Percentiles rank a stretch among this genome's conserved stretches.
Conservation (phyloP, 1,284 basidiomycete genomes). For the Cutaneotrichosporon spelunceum region DNA sequence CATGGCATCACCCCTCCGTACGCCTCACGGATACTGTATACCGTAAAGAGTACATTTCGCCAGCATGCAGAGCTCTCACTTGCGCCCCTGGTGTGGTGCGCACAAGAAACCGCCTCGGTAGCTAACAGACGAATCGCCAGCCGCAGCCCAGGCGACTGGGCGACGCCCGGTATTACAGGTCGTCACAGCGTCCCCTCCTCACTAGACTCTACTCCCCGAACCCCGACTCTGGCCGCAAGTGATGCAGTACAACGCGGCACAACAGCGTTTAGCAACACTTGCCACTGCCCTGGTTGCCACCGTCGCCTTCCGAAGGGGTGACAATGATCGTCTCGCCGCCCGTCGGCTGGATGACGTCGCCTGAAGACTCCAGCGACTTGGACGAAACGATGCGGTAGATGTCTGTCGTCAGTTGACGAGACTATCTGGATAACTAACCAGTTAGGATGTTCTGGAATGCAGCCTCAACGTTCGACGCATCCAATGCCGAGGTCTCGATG, state of each 20-base stretch:
- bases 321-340: constrained; percentile 73
- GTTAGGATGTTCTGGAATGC: constrained; percentile 97
- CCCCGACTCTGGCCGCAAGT: not conserved
- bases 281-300: constrained; percentile 47
- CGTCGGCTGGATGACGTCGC: constrained; percentile 65
- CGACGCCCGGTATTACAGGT: constrained; percentile 22
- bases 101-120: constrained; percentile 17
- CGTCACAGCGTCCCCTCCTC: constrained; percentile 13
- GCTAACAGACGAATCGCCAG: constrained; percentile 6
- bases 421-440: constrained; percentile 56
- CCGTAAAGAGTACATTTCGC: constrained; percentile 22
- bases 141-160: constrained; percentile 5
- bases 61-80: constrained; percentile 20
- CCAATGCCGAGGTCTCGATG: constrained; percentile 99
- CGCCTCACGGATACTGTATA: not conserved
- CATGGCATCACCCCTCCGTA: not conserved
- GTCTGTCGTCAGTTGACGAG: constrained; percentile 56
- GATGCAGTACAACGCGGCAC: not conserved
- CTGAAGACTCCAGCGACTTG: constrained; percentile 78
- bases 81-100: constrained; percentile 14
- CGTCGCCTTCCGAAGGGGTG: constrained; percentile 56
- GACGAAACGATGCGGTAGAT: constrained; percentile 93
- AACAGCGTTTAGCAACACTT: constrained; percentile 48
- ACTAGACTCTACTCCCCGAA: not conserved
- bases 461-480: constrained; percentile 94